Evolutionary conservation across 2,329 filamentous ascomycete species (phyloP).

Genomic region (Trichophyton verrucosum): DNA sequence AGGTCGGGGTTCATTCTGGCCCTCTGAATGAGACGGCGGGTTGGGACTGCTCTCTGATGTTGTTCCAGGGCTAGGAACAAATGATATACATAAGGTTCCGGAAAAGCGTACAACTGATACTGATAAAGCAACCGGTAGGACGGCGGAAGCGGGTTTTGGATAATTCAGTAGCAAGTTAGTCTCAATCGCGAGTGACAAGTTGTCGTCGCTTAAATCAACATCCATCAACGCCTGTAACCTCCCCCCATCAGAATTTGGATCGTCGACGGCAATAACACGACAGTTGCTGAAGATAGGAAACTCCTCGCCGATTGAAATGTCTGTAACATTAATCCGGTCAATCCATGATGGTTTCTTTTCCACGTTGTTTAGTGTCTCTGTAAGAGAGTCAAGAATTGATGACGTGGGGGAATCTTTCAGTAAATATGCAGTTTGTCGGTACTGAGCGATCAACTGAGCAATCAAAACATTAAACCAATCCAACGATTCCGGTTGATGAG

Average conservation of each 20-base stretch:
- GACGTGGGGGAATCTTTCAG: slow-evolving; percentile 50
- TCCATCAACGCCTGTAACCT: slow-evolving; percentile 91
- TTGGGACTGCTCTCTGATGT: slow-evolving; percentile 14
- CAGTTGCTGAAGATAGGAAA: slow-evolving; percentile 99
- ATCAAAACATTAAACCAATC: slow-evolving; percentile 99
- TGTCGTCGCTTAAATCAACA: slow-evolving; percentile 80
- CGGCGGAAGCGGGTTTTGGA: slow-evolving; percentile 74
- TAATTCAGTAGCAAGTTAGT: slow-evolving; percentile 92
- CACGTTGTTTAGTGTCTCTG: slow-evolving; percentile 72
- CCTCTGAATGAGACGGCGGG: slow-evolving; percentile 18
- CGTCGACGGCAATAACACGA: slow-evolving; percentile 71
- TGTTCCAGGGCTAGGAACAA: slow-evolving; percentile 55
- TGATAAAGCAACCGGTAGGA: slow-evolving; percentile 80
- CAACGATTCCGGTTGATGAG: slow-evolving; percentile 88
- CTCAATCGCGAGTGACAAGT: slow-evolving; percentile 87
- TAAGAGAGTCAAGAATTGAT: slow-evolving; percentile 69
- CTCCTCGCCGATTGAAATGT: slow-evolving; percentile 87
- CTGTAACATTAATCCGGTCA: slow-evolving; percentile 85
- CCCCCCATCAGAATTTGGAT: slow-evolving; percentile 49
- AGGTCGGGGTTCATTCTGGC: background rate
- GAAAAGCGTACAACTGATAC: slow-evolving; percentile 91
- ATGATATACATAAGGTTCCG: slow-evolving; percentile 83
- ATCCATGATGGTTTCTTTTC: slow-evolving; percentile 82
- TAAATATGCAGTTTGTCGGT: slow-evolving; percentile 80
- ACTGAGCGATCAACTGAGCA: slow-evolving; percentile 91